Evolutionary conservation across 148 eudicot species (phyloP).

Genomic region (Polygonum maritimum): DNA sequence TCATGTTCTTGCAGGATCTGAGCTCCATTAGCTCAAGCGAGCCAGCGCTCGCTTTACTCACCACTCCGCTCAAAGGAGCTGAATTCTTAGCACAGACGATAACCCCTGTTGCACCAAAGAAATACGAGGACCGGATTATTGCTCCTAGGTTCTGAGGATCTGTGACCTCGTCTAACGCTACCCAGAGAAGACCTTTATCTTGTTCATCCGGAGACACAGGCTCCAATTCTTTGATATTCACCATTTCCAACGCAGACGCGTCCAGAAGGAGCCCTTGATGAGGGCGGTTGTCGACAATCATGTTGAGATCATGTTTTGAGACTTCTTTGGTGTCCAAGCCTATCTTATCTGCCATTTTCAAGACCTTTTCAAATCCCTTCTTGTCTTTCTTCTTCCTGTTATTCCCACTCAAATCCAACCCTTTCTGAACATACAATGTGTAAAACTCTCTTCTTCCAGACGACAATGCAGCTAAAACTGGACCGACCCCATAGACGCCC

Average conservation of each 20-base stretch:
- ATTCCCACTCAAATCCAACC: conserved; percentile 64
- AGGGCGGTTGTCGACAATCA: conserved; percentile 83
- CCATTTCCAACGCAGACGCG: conserved; percentile 91
- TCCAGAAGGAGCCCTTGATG: conserved; percentile 97
- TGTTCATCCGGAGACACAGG: conserved; percentile 34
- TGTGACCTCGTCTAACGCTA: conserved; percentile 92
- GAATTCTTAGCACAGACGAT: conserved; percentile 93
- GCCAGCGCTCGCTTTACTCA: conserved; percentile 98
- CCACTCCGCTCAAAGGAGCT: conserved; percentile 95
- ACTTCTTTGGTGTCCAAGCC: conserved; percentile 58
- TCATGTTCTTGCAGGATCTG: conserved; percentile 91
- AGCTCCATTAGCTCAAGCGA: conserved; percentile 86
- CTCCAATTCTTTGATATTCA: conserved; percentile 58
- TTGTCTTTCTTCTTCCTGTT: conserved; percentile 87
- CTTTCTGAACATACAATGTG: conserved; percentile 71
- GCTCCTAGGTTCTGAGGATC: conserved; percentile 99
- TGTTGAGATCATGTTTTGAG: conserved; percentile 95
- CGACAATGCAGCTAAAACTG: conserved; percentile 84
- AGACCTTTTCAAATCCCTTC: conserved; percentile 79
- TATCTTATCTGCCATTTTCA: conserved; percentile 64
- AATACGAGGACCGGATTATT: conserved; percentile 80
- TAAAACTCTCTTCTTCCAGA: conserved; percentile 81
- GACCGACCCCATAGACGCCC: conserved; percentile 91
- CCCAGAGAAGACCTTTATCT: conserved; percentile 65
- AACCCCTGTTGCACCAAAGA: conserved; percentile 88